Percentiles rank a stretch among this genome's conserved stretches.
Evolutionary conservation across 2,329 filamentous ascomycete genomes (phyloP).

Genomic region (Arthrinium phaeospermum): DNA sequence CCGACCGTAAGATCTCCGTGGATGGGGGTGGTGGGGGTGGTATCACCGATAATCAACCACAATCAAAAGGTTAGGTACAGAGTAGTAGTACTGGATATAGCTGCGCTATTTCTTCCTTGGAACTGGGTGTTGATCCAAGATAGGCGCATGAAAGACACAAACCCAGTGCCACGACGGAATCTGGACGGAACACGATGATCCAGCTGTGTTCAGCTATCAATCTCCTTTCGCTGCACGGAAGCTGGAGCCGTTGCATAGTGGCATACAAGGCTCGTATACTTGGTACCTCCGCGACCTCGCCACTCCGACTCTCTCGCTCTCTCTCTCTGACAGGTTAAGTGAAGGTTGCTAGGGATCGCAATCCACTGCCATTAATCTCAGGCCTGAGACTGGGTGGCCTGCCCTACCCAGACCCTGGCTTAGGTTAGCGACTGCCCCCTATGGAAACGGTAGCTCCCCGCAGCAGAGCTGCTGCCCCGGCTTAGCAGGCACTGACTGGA

Average conservation of each 20-base stretch:
- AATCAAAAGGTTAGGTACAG: neutral
- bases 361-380: slow-evolving; percentile 3
- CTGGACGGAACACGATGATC: slow-evolving; percentile 9
- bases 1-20: slow-evolving; percentile 5
- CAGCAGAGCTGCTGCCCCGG: neutral
- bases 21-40: slow-evolving; percentile 5
- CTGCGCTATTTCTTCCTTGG: slow-evolving; percentile 12
- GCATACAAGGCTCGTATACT: neutral
- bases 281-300: neutral
- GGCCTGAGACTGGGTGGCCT: neutral
- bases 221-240: neutral
- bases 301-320: neutral
- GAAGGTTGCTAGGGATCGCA: slow-evolving; percentile 2
- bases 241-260: slow-evolving; percentile 6
- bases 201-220: slow-evolving; percentile 6
- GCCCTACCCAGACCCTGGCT: neutral
- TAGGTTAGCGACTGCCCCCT: neutral
- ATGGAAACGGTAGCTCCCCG: slow-evolving; percentile 6
- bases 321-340: no score
- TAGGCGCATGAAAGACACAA: slow-evolving; percentile 3
- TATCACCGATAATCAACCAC: slow-evolving; percentile 7
- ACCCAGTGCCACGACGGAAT: neutral
- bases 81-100: neutral
- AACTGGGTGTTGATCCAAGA: neutral
- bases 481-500: neutral